A percentile compares a stretch with the other conserved stretches of the same genome.
Evolutionary conservation across 2,329 filamentous ascomycete species (phyloP).

Genomic region (Leptographium lundbergii): DNA sequence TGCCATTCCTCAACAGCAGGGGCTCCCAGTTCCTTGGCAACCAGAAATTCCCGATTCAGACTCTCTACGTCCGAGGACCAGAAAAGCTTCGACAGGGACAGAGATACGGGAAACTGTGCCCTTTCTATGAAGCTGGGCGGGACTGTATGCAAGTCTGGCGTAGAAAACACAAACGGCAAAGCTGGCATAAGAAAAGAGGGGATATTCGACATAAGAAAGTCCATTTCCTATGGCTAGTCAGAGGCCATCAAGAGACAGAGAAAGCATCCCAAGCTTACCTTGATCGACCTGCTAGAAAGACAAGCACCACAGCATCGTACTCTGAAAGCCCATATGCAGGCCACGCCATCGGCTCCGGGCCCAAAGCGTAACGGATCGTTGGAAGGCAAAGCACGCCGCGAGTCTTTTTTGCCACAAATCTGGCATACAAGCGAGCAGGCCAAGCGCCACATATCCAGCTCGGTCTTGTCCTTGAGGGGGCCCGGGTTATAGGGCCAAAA

Average conservation of each 20-base stretch:
- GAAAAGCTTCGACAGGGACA: conserved; percentile 53
- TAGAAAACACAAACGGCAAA: conserved; percentile 57
- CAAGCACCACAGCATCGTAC: conserved; percentile 55
- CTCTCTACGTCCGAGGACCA: conserved; percentile 48
- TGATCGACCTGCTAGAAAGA: conserved; percentile 45
- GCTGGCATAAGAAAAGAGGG: conserved; percentile 52
- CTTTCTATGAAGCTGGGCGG: conserved; percentile 41
- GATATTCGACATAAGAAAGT: conserved; percentile 47
- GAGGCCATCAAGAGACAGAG: background rate
- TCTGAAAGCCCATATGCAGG: conserved; percentile 59
- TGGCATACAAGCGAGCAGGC: conserved; percentile 52
- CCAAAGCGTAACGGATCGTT: conserved; percentile 43
- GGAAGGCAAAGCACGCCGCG: conserved; percentile 13
- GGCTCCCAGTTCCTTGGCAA: conserved; percentile 52
- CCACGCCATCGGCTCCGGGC: conserved; percentile 47
- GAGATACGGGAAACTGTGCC: conserved; percentile 29
- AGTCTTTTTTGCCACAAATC: conserved; percentile 41
- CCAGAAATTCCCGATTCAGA: conserved; percentile 48
- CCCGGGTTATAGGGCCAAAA: conserved; percentile 56
- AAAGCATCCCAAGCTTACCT: conserved; percentile 36
- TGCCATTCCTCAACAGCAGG: conserved; percentile 65
- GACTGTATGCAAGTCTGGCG: conserved; percentile 47
- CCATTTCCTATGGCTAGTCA: conserved; percentile 46
- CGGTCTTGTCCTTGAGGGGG: conserved; percentile 51
- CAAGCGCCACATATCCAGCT: conserved; percentile 67